Evolutionary conservation across 805 yeast species (phyloP).

Genomic region (Novakomyces olei): DNA sequence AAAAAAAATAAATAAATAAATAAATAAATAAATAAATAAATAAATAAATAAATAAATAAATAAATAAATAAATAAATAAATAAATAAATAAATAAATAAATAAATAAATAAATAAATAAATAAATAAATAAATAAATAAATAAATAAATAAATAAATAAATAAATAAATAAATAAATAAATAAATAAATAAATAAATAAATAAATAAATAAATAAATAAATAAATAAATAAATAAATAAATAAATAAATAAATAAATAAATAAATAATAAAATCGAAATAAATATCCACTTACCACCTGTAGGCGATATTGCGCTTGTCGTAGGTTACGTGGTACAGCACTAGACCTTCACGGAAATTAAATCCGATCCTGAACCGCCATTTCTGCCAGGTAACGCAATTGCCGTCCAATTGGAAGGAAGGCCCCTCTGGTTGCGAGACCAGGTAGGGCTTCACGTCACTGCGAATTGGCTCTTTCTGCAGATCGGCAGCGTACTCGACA

Average conservation of each 20-base stretch:
- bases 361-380: slow-evolving; percentile 57
- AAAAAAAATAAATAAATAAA: too few species aligned
- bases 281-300: slow-evolving; percentile 57
- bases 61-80: too few species aligned
- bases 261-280: slow-evolving; percentile 73
- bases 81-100: too few species aligned
- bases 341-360: slow-evolving; percentile 70
- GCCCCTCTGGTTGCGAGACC: slow-evolving; percentile 64
- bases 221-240: slow-evolving; percentile 70
- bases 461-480: slow-evolving; percentile 35
- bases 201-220: too few species aligned
- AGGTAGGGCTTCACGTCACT: slow-evolving; percentile 48
- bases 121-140: too few species aligned
- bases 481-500: slow-evolving; percentile 54
- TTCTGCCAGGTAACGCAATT: slow-evolving; percentile 57
- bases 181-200: too few species aligned
- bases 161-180: too few species aligned
- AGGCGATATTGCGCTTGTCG: slow-evolving; percentile 55
- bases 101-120: too few species aligned
- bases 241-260: slow-evolving; percentile 68
- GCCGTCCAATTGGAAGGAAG: slow-evolving; percentile 49
- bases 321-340: slow-evolving; percentile 49
- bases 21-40: too few species aligned
- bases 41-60: too few species aligned
- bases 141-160: too few species aligned